Conservation (phyloP, 176 grass and related monocot species). For the Echinochloa phyllopogon region DNA sequence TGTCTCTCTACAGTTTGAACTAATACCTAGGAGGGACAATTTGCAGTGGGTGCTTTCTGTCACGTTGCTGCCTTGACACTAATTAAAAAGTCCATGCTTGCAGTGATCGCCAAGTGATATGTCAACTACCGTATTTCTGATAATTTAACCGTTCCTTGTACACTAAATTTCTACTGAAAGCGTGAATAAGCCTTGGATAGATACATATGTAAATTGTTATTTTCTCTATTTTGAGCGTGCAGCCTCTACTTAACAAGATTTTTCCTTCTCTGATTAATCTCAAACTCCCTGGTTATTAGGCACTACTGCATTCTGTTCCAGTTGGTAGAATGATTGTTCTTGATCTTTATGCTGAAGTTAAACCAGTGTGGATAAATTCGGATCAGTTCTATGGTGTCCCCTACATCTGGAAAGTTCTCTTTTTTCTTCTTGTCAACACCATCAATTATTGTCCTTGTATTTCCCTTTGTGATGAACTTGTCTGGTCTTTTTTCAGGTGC, state of each 20-base stretch:
- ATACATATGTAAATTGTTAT: neutral
- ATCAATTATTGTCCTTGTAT: constrained; percentile 21
- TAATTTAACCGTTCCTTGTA: constrained; percentile 7
- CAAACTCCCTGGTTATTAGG: constrained; percentile 50
- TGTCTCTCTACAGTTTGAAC: too few relatives aligned
- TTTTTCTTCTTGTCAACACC: constrained; percentile 4
- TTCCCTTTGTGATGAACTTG: constrained; percentile 18
- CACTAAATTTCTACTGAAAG: neutral
- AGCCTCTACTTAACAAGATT: neutral
- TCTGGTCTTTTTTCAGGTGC: constrained; percentile 63
- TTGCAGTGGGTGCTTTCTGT: constrained; percentile 1
- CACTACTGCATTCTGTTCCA: constrained; percentile 87
- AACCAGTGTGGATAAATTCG: constrained; percentile 83
- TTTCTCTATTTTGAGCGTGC: neutral
- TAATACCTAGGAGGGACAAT: neutral
- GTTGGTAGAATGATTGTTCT: constrained; percentile 89
- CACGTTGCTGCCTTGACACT: neutral
- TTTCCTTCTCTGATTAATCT: constrained; percentile 15
- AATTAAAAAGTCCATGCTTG: neutral
- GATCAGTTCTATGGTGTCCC: constrained; percentile 93
- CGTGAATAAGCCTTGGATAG: neutral
- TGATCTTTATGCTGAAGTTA: constrained; percentile 95
- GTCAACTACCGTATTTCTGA: constrained; percentile 4
- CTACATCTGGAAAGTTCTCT: constrained; percentile 85
- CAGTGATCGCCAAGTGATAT: neutral